These are phyloP conservation scores for Termitomyces sp. DNA, from an alignment of 768 basidiomycete genomes.

Conservation along the genomic window DNA sequence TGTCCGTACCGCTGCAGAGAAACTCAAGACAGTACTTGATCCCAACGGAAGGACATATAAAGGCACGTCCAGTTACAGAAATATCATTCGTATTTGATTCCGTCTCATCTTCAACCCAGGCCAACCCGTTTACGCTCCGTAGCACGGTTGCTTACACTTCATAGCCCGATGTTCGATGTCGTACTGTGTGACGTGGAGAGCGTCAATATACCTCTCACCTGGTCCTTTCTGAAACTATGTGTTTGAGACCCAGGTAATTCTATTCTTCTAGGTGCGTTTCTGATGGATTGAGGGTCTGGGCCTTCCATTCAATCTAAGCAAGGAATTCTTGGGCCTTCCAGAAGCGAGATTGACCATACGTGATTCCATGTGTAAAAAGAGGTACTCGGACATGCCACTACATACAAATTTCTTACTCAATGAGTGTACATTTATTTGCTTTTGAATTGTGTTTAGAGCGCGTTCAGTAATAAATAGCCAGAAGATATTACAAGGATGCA, in stretches of 20 bases:
- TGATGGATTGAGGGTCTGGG: neutral
- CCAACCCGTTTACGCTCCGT: slow-evolving; percentile 35
- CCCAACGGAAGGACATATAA: slow-evolving; percentile 48
- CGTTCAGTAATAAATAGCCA: neutral
- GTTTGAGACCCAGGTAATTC: neutral
- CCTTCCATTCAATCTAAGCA: neutral
- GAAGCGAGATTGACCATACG: neutral
- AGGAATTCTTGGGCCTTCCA: neutral
- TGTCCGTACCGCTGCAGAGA: slow-evolving; percentile 56
- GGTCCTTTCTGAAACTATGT: neutral
- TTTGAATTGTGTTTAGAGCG: slow-evolving; percentile 5
- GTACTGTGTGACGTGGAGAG: neutral
- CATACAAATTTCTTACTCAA: slow-evolving; percentile 6
- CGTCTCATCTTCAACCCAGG: slow-evolving; percentile 21
- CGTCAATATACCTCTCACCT: neutral
- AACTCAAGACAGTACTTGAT: slow-evolving; percentile 56
- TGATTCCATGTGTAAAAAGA: neutral
- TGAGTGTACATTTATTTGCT: slow-evolving; percentile 12
- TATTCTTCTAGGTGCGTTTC: too few relatives aligned
- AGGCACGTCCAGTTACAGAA: slow-evolving; percentile 22
- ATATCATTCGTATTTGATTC: neutral
- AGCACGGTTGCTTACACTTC: slow-evolving; percentile 1
- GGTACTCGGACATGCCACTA: neutral
- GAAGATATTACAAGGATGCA: slow-evolving; percentile 42
- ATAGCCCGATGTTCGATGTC: neutral